Percentiles rank a stretch among this genome's conserved stretches.
phyloP scores from a whole-genome alignment of 306 rosid species.

The Benincasa hispida region DNA sequence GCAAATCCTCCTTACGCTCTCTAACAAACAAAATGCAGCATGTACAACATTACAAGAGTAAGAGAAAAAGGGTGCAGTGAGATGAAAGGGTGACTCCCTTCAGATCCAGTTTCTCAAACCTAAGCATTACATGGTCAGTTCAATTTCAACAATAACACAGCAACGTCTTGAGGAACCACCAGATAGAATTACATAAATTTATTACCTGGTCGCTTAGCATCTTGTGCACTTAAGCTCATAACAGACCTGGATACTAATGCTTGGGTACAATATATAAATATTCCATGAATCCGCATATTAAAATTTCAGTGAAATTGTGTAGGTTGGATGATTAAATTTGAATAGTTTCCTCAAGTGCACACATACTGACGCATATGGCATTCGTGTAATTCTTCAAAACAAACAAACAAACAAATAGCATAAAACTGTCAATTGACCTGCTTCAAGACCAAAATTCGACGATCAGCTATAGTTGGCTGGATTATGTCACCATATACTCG shows the following conservation, averaged over 20 bases:
- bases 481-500: constrained; percentile 92
- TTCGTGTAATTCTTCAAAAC: background rate
- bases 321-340: background rate
- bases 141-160: background rate
- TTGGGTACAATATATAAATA: background rate
- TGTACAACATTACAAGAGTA: background rate
- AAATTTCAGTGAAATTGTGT: background rate
- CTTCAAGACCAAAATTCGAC: constrained; percentile 76
- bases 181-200: background rate
- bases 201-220: background rate
- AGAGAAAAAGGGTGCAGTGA: background rate
- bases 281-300: background rate
- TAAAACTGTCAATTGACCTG: constrained; percentile 38
- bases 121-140: background rate
- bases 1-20: background rate
- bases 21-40: background rate
- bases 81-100: background rate
- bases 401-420: background rate
- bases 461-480: constrained; percentile 70
- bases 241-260: background rate
- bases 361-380: background rate
- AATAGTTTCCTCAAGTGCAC: background rate
- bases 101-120: background rate
- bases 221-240: background rate
- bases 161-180: background rate